Percentiles rank a stretch among this genome's conserved stretches.
phyloP scores from a whole-genome alignment of 1,284 basidiomycete genomes.

The Sporisorium iseilematis-ciliati region DNA sequence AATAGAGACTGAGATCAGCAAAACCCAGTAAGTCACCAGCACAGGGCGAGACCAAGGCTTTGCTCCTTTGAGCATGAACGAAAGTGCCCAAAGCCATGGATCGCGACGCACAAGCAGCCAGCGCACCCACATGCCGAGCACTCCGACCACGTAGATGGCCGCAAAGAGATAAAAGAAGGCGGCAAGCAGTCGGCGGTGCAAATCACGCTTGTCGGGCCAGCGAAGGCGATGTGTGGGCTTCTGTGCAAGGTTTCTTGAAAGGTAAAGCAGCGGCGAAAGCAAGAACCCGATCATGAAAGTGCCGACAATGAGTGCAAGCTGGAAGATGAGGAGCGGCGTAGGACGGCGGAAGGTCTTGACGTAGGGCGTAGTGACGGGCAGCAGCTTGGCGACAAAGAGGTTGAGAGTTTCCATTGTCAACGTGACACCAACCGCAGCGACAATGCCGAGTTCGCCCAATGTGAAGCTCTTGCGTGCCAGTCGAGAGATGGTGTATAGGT shows the following conservation, averaged over 20 bases:
- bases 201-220: conserved; percentile 86
- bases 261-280: conserved; percentile 90
- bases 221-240: conserved; percentile 88
- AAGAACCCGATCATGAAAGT: conserved; percentile 91
- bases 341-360: conserved; percentile 93
- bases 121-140: conserved; percentile 91
- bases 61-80: conserved; percentile 77
- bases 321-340: conserved; percentile 90
- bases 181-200: conserved; percentile 86
- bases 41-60: conserved; percentile 84
- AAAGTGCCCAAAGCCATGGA: conserved; percentile 87
- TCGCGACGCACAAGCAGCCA: conserved; percentile 87
- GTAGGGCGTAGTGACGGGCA: conserved; percentile 77
- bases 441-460: conserved; percentile 89
- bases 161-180: conserved; percentile 86
- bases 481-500: conserved; percentile 87
- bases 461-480: conserved; percentile 93
- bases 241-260: conserved; percentile 92
- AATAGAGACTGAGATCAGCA: conserved; percentile 83
- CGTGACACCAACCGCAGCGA: conserved; percentile 87
- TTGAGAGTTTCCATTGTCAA: conserved; percentile 79
- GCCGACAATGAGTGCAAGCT: conserved; percentile 92
- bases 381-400: conserved; percentile 60
- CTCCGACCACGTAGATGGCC: conserved; percentile 81
- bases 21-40: conserved; percentile 86